Evolutionary conservation across 768 basidiomycete species (phyloP), one percentile per base, ranked within the genome.

Genomic region (Lepiota venenata): DNA sequence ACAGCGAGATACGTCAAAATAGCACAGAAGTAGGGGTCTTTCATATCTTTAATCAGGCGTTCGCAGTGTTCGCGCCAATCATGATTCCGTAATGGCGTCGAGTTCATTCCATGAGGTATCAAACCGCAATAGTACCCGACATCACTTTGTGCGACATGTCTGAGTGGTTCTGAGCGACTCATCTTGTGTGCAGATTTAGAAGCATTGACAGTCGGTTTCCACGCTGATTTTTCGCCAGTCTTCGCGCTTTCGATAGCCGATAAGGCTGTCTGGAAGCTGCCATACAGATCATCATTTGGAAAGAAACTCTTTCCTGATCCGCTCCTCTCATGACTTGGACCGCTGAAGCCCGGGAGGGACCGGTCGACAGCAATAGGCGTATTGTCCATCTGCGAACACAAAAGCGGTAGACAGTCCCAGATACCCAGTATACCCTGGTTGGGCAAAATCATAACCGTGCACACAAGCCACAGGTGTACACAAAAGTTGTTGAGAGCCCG

Each of bases 101-200:
- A 56, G 18, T 72, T 73, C 10, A 67, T 64, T 10, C 58, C 61
- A 43, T 74, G 69, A 2, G 83, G 79, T 22, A 77, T 73, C 36
- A 90, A 73, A 87, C 88, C 12, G 87, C 84, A 22, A 93, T 76
- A 11, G 88, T 89, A 2, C 88, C 91, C 5, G 88, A 87, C 82
- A 93, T 84, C 75, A 92, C 83, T 45, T 86, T 83, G 58, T 89
- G 87, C 5, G 80, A 74, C 67, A 89, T 88, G 61, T 93, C 91
- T 93, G 55, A 8, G 38, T 25, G 42, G 37, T 39, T 41, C 14
- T 52, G 52, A 56, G 58, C 56, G 43, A 91, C 69, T 61, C 82
- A 82, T 41, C 91, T n/a, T 74, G 58, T 91, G 87, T 25, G 77
- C 56, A 8, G 76, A 66, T 59, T 82, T 85, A 2, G 71, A 66